Evolutionary conservation across 2,329 filamentous ascomycete genomes (phyloP), one percentile per base, ranked within the genome.

Genomic region (Cercospora nicotianae): DNA sequence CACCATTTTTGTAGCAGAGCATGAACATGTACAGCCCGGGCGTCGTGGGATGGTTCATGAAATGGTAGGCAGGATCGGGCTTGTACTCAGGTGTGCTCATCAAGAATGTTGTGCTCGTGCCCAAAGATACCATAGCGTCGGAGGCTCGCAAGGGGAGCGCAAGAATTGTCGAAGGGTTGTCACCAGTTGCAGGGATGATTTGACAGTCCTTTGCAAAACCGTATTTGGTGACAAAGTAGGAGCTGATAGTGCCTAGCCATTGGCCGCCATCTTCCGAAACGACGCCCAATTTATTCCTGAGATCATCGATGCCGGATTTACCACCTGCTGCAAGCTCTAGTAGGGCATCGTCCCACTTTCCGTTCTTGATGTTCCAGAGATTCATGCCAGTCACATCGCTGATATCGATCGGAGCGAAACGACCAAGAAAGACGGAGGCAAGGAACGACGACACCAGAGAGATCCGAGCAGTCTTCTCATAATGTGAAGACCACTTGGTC

Each of bases 1-100:
- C 93, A 73, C 95, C 95, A 81, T 99, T 99, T 82, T 98, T 98
- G 85, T 98, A 99, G 85, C 95, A 99, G 39, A 99, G 88, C 95
- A 99, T 99, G 81, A 99, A 98, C 95, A 99, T 98, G 86, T 96
- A 97, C 68, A 97, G 87, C 1, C 91, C 93, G 0, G 89, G 83
- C 0, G 93, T 96, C 55, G 93, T 95, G 1, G 95, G 95, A 80
- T 98, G 94, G 83, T 97, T 97, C 87, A 98, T 96, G 85, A 98
- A 97, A 83, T 99, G 95, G 77, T 97, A 97, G 6, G 91, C 88
- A 3, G 93, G 91, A 77, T 97, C 90, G 2, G 95, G 93, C 78
- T 90, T 90, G 85, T 97, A 98, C 75, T 87, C 86, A n/a, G 92
- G 89, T 4, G 95, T 98, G 76, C 91, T 93, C 94, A 98, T 98